Percentiles rank a stretch among this genome's conserved stretches.
phyloP scores from a whole-genome alignment of 2,329 filamentous ascomycete species.

The Hyphodiscus sp. region DNA sequence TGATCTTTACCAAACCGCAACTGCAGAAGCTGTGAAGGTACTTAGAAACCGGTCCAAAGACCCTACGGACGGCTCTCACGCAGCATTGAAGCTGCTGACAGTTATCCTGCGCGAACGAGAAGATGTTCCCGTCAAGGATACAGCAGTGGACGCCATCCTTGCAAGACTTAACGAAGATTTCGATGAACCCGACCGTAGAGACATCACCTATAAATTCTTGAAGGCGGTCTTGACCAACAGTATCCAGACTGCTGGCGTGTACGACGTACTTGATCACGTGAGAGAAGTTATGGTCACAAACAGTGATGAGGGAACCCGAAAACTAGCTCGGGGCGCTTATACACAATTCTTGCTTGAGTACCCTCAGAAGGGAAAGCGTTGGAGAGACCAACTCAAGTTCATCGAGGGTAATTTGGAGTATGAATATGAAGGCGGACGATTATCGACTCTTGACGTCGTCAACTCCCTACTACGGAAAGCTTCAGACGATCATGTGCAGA shows the following conservation, averaged over 20 bases:
- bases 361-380: conserved; percentile 82
- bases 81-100: conserved; percentile 80
- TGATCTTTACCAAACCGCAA: conserved; percentile 65
- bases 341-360: conserved; percentile 94
- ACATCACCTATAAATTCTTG: conserved; percentile 91
- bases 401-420: conserved; percentile 88
- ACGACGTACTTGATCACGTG: conserved; percentile 85
- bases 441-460: conserved; percentile 89
- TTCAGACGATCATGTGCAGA: conserved; percentile 72
- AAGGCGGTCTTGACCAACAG: conserved; percentile 80
- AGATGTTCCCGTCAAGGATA: conserved; percentile 70
- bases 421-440: conserved; percentile 76
- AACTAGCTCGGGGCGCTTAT: conserved; percentile 82
- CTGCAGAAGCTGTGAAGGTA: conserved; percentile 76
- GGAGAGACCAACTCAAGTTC: conserved; percentile 84
- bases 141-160: conserved; percentile 75
- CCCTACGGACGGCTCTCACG: conserved; percentile 77
- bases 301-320: conserved; percentile 79
- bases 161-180: conserved; percentile 79
- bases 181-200: conserved; percentile 86
- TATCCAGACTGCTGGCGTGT: conserved; percentile 79
- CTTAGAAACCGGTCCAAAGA: conserved; percentile 73
- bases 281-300: conserved; percentile 94
- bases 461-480: conserved; percentile 83
- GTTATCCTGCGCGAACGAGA: conserved; percentile 77